These are phyloP conservation scores for Pulveroboletus sp. DNA, from an alignment of 768 basidiomycete genomes.

Conservation along the genomic window DNA sequence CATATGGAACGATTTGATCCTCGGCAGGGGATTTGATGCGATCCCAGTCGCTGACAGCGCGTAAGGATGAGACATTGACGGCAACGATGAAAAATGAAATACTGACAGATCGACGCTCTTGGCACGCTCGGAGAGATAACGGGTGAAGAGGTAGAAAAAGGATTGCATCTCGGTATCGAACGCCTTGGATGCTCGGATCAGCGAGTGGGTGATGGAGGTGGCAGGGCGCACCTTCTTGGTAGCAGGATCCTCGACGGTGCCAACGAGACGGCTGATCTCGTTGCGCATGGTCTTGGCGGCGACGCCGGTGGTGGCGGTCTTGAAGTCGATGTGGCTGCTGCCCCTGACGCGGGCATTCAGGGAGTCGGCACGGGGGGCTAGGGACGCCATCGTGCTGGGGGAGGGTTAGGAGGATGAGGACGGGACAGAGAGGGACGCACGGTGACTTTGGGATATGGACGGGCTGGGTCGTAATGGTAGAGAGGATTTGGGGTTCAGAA, in stretches of 20 bases:
- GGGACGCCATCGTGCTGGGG: constrained; percentile 49
- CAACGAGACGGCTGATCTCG: constrained; percentile 91
- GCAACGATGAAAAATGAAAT: constrained; percentile 17
- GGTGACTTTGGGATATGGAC: constrained; percentile 49
- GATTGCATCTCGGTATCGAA: constrained; percentile 82
- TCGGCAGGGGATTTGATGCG: constrained; percentile 58
- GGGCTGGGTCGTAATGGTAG: constrained; percentile 60
- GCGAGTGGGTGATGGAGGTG: constrained; percentile 5
- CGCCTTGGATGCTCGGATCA: constrained; percentile 38
- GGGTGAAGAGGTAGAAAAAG: constrained; percentile 79
- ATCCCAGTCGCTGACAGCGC: constrained; percentile 33
- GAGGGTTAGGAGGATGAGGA: constrained; percentile 9
- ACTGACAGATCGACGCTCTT: constrained; percentile 67
- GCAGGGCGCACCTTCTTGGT: constrained; percentile 67
- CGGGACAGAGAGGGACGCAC: constrained; percentile 23
- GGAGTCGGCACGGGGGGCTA: constrained; percentile 61
- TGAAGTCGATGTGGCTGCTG: constrained; percentile 87
- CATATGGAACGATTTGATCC: constrained; percentile 62
- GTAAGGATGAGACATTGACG: constrained; percentile 1
- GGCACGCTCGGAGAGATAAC: constrained; percentile 69
- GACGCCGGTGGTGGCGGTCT: constrained; percentile 93
- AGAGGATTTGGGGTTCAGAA: constrained; percentile 53
- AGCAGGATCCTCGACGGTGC: constrained; percentile 70
- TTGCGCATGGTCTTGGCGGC: constrained; percentile 97
- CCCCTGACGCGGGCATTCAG: constrained; percentile 72